phyloP scores from a whole-genome alignment of 768 basidiomycete genomes.

The Naematelia encephala region DNA sequence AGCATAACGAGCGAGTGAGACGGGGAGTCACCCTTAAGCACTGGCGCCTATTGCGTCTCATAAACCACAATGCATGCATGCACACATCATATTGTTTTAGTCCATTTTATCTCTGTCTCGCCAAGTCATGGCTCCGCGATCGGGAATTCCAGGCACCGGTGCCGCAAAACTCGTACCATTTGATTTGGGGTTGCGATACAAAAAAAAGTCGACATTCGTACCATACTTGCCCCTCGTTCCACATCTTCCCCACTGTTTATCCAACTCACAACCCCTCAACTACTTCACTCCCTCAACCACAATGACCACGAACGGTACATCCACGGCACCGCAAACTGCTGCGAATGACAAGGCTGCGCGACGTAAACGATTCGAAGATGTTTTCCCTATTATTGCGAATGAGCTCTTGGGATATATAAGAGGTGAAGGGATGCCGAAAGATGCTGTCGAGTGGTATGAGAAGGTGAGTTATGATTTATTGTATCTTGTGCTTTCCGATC shows the following conservation, averaged over 20 bases:
- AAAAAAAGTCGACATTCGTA: background rate
- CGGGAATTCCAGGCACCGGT: too few species aligned
- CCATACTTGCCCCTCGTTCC: background rate
- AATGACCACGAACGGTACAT: background rate
- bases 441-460: conserved; percentile 80
- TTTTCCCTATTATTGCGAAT: conserved; percentile 68
- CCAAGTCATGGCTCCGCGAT: too few species aligned
- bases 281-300: background rate
- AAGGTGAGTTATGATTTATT: conserved; percentile 57
- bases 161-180: background rate
- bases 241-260: background rate
- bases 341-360: conserved; percentile 33
- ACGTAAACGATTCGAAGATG: conserved; percentile 60
- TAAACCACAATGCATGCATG: too few species aligned
- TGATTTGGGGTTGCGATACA: background rate
- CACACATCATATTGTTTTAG: background rate
- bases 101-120: too few species aligned
- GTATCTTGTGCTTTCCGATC: background rate
- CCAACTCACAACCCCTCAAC: background rate
- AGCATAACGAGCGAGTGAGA: background rate
- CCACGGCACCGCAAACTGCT: too few species aligned
- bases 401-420: conserved; percentile 71
- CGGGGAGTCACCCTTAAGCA: too few species aligned
- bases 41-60: too few species aligned
- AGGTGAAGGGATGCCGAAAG: conserved; percentile 72